Base-by-base conservation (phyloP, 257 asterid species). In the Nicotiana otophora region DNA sequence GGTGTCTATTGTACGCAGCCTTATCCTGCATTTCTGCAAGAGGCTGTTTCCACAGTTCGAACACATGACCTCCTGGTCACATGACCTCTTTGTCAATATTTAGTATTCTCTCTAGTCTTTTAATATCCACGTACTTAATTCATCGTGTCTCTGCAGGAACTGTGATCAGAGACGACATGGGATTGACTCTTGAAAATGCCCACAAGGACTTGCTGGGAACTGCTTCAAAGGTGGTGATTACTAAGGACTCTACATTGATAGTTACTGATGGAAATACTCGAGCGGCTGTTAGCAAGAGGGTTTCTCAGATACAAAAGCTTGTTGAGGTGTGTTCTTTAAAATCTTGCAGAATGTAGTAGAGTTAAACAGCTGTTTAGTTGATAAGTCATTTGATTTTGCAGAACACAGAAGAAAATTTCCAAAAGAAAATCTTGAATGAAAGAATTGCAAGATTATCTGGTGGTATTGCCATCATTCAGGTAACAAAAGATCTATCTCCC, bases 371-470 rank as follows among this genome's bases (percentile, higher is more conserved):
- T 23, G 30, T 46, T 72, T 23, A 20, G 23, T 42, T 12, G 79
- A 72, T 42, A 11, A 23, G 20, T 46, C 57, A 36, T 9, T 28
- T 77, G 46, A 77, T 61, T 60, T 58, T 78, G 86, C 95, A 94
- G 98, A 94, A 92, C 82, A 91, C 92, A 28, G 90, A n/a, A 53
- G 97, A 91, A 90, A 93, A 87, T 2, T 91, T 89, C 80, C 95
- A 94, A 33, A 94, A 90, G 90, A 92, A 92, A 31, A 87, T 94
- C 60, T 51, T 94, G 88, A 88, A 87, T 14, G 97, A 93, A 86
- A 85, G 98, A 69, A 91, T 94, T 86, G 97, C 97, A 83, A 90
- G 98, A 80, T 88, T 94, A 80, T 92, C 96, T 5, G 95, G 97
- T 26, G 87, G 97, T 36, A 92, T 94, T 80, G 97, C 98, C 36